phyloP scores from a whole-genome alignment of 2,329 filamentous ascomycete genomes.

The Penicillium psychrosexuale region DNA sequence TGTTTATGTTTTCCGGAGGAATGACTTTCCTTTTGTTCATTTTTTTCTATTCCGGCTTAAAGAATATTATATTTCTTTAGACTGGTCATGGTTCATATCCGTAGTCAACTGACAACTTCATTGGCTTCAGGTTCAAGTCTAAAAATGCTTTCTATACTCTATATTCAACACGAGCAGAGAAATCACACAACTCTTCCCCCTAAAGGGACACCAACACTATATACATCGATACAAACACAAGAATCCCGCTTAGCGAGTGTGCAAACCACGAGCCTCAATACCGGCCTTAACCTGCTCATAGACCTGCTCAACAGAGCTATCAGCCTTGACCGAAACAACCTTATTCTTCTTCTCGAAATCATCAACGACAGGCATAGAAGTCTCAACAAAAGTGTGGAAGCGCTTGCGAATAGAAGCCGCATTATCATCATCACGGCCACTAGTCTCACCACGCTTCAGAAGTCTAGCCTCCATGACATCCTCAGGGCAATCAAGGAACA shows the following conservation, averaged over 20 bases:
- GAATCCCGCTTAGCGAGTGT: conserved; percentile 17
- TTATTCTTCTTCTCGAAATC: conserved; percentile 72
- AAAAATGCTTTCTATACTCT: conserved; percentile 1
- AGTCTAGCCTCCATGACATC: conserved; percentile 79
- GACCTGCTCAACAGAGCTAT: conserved; percentile 62
- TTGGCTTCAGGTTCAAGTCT: background rate
- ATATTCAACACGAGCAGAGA: background rate
- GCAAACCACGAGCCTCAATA: conserved; percentile 45
- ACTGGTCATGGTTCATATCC: background rate
- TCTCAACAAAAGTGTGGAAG: conserved; percentile 90
- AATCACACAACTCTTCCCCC: background rate
- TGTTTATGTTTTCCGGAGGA: conserved; percentile 22
- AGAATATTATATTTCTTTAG: conserved; percentile 18
- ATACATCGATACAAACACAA: conserved; percentile 8
- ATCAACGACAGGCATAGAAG: conserved; percentile 94
- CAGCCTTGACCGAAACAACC: conserved; percentile 77
- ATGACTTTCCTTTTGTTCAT: conserved; percentile 15
- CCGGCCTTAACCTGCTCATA: conserved; percentile 54
- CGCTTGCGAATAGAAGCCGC: conserved; percentile 93
- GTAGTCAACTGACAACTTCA: background rate
- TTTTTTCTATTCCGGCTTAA: conserved; percentile 14
- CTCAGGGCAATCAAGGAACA: conserved; percentile 95
- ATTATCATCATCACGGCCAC: conserved; percentile 89
- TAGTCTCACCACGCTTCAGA: conserved; percentile 87
- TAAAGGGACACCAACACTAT: background rate